These are phyloP conservation scores for Pseudogymnoascus sp. DNA, from an alignment of 2,329 filamentous ascomycete genomes.

Conservation along the genomic window DNA sequence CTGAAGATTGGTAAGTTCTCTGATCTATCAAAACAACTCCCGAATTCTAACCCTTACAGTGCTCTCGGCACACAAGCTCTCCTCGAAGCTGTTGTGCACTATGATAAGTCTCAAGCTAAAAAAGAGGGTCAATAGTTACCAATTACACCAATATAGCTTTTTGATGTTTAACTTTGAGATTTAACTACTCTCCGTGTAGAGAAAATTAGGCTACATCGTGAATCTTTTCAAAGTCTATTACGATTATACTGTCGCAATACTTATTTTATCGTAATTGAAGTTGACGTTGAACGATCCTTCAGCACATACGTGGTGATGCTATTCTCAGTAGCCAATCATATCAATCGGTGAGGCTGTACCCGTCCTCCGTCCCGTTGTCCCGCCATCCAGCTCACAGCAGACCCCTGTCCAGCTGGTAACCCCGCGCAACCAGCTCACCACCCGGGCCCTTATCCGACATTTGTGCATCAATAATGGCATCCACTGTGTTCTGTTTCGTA, in stretches of 20 bases:
- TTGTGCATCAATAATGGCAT: constrained; percentile 8
- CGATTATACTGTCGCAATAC: background rate
- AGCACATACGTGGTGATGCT: background rate
- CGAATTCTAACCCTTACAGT: too few species aligned
- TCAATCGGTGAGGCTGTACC: background rate
- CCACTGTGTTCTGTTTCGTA: constrained; percentile 6
- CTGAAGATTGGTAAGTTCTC: constrained; percentile 16
- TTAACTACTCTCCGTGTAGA: too few species aligned
- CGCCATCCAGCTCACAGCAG: constrained; percentile 1
- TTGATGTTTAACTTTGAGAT: too few species aligned
- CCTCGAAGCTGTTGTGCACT: too few species aligned
- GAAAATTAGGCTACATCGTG: too few species aligned
- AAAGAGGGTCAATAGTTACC: too few species aligned
- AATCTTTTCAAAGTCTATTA: background rate
- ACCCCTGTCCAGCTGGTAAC: background rate
- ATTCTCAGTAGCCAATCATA: background rate
- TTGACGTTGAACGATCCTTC: background rate
- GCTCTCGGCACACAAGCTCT: too few species aligned
- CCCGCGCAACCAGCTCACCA: constrained; percentile 9
- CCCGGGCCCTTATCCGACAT: constrained; percentile 3
- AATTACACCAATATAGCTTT: too few species aligned
- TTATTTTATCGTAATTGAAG: background rate
- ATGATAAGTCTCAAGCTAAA: too few species aligned
- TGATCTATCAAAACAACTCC: too few species aligned
- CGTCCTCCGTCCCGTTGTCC: constrained; percentile 7